These are phyloP conservation scores for Sergeia podlipaevii DNA, from an alignment of 208 protist species.

Conservation along the genomic window DNA sequence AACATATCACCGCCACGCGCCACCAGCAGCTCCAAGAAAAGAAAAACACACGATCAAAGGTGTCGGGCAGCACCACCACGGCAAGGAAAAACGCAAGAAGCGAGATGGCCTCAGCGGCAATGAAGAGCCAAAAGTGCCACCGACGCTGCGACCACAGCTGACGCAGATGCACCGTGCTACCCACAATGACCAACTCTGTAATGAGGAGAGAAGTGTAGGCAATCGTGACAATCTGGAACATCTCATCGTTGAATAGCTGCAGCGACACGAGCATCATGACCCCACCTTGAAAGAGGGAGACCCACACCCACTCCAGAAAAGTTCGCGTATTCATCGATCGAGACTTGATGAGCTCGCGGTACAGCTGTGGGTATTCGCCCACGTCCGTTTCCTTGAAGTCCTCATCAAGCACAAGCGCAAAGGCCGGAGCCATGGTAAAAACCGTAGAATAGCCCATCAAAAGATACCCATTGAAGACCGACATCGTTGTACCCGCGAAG, in stretches of 20 bases:
- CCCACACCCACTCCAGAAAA: conserved; percentile 85
- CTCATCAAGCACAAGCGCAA: conserved; percentile 97
- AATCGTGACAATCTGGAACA: conserved; percentile 97
- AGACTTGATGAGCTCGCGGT: conserved; percentile 97
- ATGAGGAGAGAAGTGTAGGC: conserved; percentile 97
- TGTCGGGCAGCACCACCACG: conserved; percentile 87
- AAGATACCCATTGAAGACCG: conserved; percentile 96
- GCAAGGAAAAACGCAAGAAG: conserved; percentile 91
- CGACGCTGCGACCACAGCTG: conserved; percentile 67
- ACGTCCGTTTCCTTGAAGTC: conserved; percentile 92
- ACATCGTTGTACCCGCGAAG: conserved; percentile 97
- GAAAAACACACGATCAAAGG: conserved; percentile 94
- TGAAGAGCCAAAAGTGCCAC: conserved; percentile 76
- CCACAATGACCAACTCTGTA: conserved; percentile 96
- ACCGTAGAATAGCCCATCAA: conserved; percentile 97
- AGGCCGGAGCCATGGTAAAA: conserved; percentile 98
- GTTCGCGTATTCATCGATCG: conserved; percentile 82
- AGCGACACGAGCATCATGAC: conserved; percentile 96
- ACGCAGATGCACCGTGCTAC: conserved; percentile 90
- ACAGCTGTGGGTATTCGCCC: conserved; percentile 96
- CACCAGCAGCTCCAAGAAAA: conserved; percentile 89
- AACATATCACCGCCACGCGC: conserved; percentile 77
- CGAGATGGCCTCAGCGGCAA: conserved; percentile 85
- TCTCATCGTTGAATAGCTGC: conserved; percentile 91
- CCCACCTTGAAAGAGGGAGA: conserved; percentile 89